Percentiles rank a stretch among this genome's conserved stretches.
phyloP scores from a whole-genome alignment of 2,329 filamentous ascomycete species.

The Clarireedia hainanense region DNA sequence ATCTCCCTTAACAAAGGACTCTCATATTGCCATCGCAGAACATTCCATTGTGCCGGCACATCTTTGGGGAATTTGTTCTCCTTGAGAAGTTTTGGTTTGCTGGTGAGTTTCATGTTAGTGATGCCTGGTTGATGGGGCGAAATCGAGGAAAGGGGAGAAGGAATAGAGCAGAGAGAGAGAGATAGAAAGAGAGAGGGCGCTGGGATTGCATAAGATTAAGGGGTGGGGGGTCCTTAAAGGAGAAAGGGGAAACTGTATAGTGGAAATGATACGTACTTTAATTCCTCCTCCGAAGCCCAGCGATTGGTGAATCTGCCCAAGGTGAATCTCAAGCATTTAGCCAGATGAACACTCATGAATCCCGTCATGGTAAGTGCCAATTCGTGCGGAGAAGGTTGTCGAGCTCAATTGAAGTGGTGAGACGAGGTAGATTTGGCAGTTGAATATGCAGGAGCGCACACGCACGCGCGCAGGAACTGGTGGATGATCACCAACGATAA shows the following conservation, averaged over 20 bases:
- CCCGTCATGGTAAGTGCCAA: not conserved
- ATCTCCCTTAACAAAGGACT: conserved; percentile 5
- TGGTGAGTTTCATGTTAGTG: not conserved
- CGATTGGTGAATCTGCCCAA: conserved; percentile 5
- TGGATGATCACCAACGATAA: too few species aligned
- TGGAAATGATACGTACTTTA: not conserved
- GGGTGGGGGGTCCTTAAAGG: not conserved
- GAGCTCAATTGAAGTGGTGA: too few species aligned
- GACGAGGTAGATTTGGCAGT: too few species aligned
- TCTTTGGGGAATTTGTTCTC: conserved; percentile 6
- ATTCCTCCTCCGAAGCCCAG: conserved; percentile 7
- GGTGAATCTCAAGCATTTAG: conserved; percentile 1
- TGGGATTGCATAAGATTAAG: too few species aligned
- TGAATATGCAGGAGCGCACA: too few species aligned
- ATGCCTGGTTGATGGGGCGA: not conserved
- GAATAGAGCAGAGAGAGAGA: too few species aligned
- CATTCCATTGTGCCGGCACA: conserved; percentile 4
- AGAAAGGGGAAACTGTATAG: too few species aligned
- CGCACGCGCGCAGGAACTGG: too few species aligned
- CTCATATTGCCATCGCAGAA: conserved; percentile 6
- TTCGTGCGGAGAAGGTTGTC: too few species aligned
- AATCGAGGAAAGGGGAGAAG: too few species aligned
- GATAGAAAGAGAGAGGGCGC: too few species aligned
- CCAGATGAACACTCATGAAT: not conserved
- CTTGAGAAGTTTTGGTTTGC: conserved; percentile 5